Evolutionary conservation across 2,329 filamentous ascomycete species (phyloP), one percentile per base, ranked within the genome.

Genomic region (Huntiella abstrusa): DNA sequence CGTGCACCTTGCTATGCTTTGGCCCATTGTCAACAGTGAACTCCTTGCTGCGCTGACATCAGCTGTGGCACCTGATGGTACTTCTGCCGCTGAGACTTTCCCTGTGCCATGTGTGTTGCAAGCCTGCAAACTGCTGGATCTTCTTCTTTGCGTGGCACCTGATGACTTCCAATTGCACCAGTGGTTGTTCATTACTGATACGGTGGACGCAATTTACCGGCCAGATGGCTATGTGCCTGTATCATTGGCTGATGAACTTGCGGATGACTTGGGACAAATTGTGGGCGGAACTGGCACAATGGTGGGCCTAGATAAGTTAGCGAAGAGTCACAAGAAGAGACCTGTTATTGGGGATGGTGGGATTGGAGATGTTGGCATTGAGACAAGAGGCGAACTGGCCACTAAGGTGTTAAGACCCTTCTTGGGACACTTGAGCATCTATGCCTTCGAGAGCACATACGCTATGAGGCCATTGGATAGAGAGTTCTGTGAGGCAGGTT

Each of bases 121-220:
- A 59, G 87, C 86, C 0, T 95, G 87, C 64, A 98, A 96, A 58
- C 70, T 98, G 3, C 71, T 98, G 3, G 91, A 98, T 56, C 68
- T 86, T 15, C 68, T 98, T n/a, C 72, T 96, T 11, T 79, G 85
- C 38, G 69, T 87, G 5, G 80, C 83, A 4, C 88, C 87, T 0
- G 91, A 98, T 54, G 91, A 98, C 59, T 98, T 96, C 62, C 91
- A 96, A 60, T 73, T 96, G n/a, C 81, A 93, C 56, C 85, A 95
- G 65, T 98, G 91, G 91, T 74, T 96, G 3, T 98, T 94, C 60
- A 79, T 98, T 47, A 93, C 86, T 1, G 91, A 98, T 61, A 96
- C 88, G 11, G 87, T 95, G 52, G 91, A 98, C 55, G 87, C 91
- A 1, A 83, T 98, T 33, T 93, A 98, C 61, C 77, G 83, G 10